These are phyloP conservation scores for Globisporangium perplexum DNA, from an alignment of 352 stramenopile species.

Conservation along the genomic window DNA sequence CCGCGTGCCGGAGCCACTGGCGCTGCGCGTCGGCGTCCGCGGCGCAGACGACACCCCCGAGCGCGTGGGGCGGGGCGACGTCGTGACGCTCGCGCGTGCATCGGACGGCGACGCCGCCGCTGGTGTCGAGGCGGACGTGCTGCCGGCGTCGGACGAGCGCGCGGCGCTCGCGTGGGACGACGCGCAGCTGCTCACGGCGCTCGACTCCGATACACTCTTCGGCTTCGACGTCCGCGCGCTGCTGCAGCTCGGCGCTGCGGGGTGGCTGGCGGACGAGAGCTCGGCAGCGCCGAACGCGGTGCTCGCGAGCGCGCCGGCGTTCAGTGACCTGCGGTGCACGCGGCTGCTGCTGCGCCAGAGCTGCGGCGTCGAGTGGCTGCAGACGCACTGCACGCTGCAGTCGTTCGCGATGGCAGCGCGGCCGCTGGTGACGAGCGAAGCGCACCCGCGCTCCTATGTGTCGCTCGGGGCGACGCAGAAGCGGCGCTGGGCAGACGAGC, in stretches of 20 bases:
- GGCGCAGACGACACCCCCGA: constrained; percentile 8
- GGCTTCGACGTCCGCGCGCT: constrained; percentile 18
- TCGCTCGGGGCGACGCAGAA: constrained; percentile 29
- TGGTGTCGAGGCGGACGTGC: not conserved
- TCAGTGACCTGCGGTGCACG: constrained; percentile 20
- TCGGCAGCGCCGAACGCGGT: constrained; percentile 12
- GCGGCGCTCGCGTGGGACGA: not conserved
- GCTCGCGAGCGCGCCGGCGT: constrained; percentile 16
- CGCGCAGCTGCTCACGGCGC: not conserved
- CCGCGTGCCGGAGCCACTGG: not conserved
- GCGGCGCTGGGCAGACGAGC: constrained; percentile 28
- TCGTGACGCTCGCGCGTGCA: constrained; percentile 9
- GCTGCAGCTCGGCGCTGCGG: not conserved
- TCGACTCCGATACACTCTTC: constrained; percentile 5
- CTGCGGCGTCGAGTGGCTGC: not conserved
- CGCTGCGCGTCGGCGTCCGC: constrained; percentile 15
- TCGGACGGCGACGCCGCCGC: not conserved
- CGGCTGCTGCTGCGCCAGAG: constrained; percentile 16
- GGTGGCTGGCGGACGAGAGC: not conserved
- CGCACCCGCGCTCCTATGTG: constrained; percentile 23
- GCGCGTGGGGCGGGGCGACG: constrained; percentile 11
- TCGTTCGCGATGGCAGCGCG: constrained; percentile 10
- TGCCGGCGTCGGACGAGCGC: not conserved
- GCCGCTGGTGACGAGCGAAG: not conserved
- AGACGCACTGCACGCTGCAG: not conserved